phyloP scores from a whole-genome alignment of 768 basidiomycete genomes.

The Arthromyces matolae region DNA sequence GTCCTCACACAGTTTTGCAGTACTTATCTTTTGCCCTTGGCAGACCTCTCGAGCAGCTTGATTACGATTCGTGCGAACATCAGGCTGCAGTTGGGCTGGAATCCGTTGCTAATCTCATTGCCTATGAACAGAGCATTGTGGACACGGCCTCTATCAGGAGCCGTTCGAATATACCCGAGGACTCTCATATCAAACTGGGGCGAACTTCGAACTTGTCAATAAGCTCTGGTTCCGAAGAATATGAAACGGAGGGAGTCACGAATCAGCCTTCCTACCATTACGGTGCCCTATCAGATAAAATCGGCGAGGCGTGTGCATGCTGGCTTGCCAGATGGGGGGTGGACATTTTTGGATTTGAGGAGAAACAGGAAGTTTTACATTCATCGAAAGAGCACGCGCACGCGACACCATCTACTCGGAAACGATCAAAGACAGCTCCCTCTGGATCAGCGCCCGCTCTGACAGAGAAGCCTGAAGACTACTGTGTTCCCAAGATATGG shows the following conservation, averaged over 20 bases:
- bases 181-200: not conserved
- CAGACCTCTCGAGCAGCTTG: constrained; percentile 46
- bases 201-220: constrained; percentile 4
- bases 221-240: constrained; percentile 17
- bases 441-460: constrained; percentile 7
- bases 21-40: constrained; percentile 87
- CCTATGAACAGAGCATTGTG: constrained; percentile 27
- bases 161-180: not conserved
- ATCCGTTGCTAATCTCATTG: constrained; percentile 50
- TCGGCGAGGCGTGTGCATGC: constrained; percentile 84
- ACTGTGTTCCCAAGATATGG: constrained; percentile 58
- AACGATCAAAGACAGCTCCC: constrained; percentile 20
- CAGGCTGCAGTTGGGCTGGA: constrained; percentile 72
- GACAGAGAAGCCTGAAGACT: constrained; percentile 11
- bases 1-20: constrained; percentile 69
- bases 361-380: constrained; percentile 26
- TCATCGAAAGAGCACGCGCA: not conserved
- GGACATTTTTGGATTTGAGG: constrained; percentile 72
- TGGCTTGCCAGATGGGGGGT: constrained; percentile 86
- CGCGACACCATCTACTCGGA: constrained; percentile 10
- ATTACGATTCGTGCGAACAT: constrained; percentile 36
- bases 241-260: constrained; percentile 9
- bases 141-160: constrained; percentile 3
- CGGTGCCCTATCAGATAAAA: constrained; percentile 86
- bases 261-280: constrained; percentile 58